phyloP scores from a whole-genome alignment of 768 basidiomycete genomes.

The Amanita exitialis region DNA sequence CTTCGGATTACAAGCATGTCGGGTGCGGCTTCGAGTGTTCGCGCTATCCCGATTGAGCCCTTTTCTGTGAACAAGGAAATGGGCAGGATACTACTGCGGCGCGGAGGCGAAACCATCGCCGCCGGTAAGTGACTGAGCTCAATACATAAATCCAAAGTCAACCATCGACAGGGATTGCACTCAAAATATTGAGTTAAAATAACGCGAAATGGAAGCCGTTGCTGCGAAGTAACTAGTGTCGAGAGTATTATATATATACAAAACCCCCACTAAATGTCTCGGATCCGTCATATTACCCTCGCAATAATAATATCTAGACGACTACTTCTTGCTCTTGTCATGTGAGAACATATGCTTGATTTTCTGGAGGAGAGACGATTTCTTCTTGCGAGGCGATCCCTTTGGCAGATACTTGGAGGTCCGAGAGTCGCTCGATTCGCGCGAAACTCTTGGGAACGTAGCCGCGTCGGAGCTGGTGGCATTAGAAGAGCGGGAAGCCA shows the following conservation, averaged over 20 bases:
- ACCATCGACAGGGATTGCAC: not conserved
- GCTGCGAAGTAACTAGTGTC: not conserved
- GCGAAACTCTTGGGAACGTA: slow-evolving; percentile 1
- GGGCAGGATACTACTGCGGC: slow-evolving; percentile 82
- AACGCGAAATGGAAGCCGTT: not conserved
- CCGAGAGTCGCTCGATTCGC: not conserved
- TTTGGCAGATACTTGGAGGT: not conserved
- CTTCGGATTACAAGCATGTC: slow-evolving; percentile 49
- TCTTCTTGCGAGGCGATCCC: slow-evolving; percentile 36
- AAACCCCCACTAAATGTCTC: not conserved
- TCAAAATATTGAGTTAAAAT: not conserved
- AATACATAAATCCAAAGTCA: too few species aligned
- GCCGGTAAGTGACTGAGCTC: slow-evolving; percentile 47
- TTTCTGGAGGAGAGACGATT: slow-evolving; percentile 42
- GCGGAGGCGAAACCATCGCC: slow-evolving; percentile 90
- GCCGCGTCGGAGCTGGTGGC: not conserved
- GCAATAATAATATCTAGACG: not conserved
- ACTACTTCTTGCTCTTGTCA: slow-evolving; percentile 25
- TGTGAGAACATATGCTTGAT: slow-evolving; percentile 39
- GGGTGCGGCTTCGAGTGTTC: slow-evolving; percentile 30
- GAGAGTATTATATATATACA: not conserved
- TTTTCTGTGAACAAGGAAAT: slow-evolving; percentile 89
- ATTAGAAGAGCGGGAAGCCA: not conserved
- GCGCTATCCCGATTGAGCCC: slow-evolving; percentile 77
- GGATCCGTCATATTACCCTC: not conserved